Conservation (phyloP, 2,329 filamentous ascomycete species). For the Grosmannia serpens region DNA sequence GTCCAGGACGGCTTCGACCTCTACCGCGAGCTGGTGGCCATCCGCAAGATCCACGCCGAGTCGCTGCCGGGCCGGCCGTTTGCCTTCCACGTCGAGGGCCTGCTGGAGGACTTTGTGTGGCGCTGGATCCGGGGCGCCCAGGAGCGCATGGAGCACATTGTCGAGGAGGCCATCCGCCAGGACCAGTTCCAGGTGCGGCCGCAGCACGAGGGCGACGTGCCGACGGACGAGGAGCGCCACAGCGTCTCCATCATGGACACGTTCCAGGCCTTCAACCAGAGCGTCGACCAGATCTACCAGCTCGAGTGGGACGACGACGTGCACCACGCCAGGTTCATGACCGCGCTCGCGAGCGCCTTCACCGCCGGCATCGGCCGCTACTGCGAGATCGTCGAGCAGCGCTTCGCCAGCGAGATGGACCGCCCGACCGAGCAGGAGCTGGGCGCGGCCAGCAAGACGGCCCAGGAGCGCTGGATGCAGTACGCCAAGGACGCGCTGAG, state of each 20-base stretch:
- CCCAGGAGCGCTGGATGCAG: conserved; percentile 87
- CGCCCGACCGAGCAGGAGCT: conserved; percentile 79
- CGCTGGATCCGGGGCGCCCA: conserved; percentile 83
- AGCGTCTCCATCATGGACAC: conserved; percentile 89
- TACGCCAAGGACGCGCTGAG: conserved; percentile 89
- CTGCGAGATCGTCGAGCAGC: conserved; percentile 79
- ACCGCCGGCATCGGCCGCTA: conserved; percentile 75
- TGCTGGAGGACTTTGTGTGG: conserved; percentile 90
- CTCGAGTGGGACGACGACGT: conserved; percentile 89
- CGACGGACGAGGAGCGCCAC: conserved; percentile 73
- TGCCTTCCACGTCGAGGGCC: conserved; percentile 74
- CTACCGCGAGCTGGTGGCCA: conserved; percentile 78
- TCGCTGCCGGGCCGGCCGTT: conserved; percentile 65
- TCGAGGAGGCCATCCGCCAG: conserved; percentile 83
- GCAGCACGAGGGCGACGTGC: conserved; percentile 48
- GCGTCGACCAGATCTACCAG: conserved; percentile 72
- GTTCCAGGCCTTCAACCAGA: conserved; percentile 88
- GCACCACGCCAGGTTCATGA: conserved; percentile 96
- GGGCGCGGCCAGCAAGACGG: conserved; percentile 62
- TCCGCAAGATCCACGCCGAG: conserved; percentile 68
- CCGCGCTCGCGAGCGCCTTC: conserved; percentile 74
- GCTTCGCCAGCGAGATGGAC: conserved; percentile 88
- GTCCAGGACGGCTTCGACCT: conserved; percentile 90
- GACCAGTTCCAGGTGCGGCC: conserved; percentile 72
- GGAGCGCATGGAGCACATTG: conserved; percentile 65